Conservation (phyloP, 768 basidiomycete species). For the Pholiota molesta region DNA sequence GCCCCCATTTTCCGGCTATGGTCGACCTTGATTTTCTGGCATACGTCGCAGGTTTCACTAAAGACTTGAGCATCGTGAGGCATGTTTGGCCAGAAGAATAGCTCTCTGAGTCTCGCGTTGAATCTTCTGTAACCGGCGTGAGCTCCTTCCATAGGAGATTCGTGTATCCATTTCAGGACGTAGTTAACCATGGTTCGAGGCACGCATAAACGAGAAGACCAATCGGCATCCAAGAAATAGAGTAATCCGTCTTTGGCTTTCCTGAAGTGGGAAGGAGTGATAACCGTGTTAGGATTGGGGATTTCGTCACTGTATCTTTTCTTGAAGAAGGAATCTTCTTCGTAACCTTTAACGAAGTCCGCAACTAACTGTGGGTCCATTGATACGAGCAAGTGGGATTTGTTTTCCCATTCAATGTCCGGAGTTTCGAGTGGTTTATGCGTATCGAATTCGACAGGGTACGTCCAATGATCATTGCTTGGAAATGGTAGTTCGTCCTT, state of each 20-base stretch:
- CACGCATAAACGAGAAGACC: conserved; percentile 21
- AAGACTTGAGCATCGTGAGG: conserved; percentile 17
- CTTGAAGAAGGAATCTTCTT: background rate
- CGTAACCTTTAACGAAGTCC: background rate
- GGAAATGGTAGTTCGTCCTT: background rate
- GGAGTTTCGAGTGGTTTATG: background rate
- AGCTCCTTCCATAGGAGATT: conserved; percentile 18
- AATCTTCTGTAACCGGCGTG: conserved; percentile 14
- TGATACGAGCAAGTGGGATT: background rate
- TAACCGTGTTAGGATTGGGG: background rate
- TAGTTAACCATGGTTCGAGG: conserved; percentile 6
- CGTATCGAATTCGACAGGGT: background rate
- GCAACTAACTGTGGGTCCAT: background rate
- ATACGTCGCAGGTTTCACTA: conserved; percentile 22
- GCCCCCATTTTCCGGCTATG: conserved; percentile 16
- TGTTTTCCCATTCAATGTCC: background rate
- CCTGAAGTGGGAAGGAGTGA: conserved; percentile 14
- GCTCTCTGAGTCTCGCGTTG: conserved; percentile 6
- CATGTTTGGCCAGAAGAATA: conserved; percentile 15
- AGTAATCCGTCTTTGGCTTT: conserved; percentile 12
- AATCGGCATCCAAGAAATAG: conserved; percentile 25
- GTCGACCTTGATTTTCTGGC: conserved; percentile 29
- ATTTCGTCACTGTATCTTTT: background rate
- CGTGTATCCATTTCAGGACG: conserved; percentile 19
- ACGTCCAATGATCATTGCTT: background rate